Percentiles rank a stretch among this genome's conserved stretches.
Conservation (phyloP, 2,329 filamentous ascomycete genomes). For the Botryotinia globosa region DNA sequence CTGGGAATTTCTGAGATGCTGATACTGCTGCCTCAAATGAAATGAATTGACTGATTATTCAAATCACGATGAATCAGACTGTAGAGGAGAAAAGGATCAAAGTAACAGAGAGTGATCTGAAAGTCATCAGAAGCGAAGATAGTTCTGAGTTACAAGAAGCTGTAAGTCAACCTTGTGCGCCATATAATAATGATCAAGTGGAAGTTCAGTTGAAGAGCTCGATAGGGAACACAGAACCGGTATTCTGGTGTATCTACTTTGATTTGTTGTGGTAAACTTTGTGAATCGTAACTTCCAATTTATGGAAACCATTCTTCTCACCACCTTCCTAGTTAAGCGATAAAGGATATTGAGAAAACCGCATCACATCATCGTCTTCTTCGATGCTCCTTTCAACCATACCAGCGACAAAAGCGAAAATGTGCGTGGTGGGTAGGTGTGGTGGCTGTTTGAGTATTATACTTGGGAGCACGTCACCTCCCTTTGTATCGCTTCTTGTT, state of each 20-base stretch:
- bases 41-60: neutral
- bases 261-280: neutral
- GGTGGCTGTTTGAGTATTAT: neutral
- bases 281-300: neutral
- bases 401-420: neutral
- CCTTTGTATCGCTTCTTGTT: neutral
- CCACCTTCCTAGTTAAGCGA: neutral
- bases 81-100: neutral
- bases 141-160: neutral
- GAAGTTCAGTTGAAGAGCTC: neutral
- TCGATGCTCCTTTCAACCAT: neutral
- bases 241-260: neutral
- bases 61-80: neutral
- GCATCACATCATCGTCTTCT: no score
- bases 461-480: neutral
- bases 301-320: neutral
- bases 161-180: neutral
- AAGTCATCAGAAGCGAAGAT: neutral
- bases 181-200: neutral
- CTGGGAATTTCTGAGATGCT: neutral
- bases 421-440: neutral
- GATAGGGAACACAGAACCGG: neutral
- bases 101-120: neutral
- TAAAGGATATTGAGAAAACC: neutral
- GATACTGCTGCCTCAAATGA: neutral